These are phyloP conservation scores for Globomyces pollinis-pini DNA, from an alignment of 192 early-diverging fungal species.

Conservation along the genomic window DNA sequence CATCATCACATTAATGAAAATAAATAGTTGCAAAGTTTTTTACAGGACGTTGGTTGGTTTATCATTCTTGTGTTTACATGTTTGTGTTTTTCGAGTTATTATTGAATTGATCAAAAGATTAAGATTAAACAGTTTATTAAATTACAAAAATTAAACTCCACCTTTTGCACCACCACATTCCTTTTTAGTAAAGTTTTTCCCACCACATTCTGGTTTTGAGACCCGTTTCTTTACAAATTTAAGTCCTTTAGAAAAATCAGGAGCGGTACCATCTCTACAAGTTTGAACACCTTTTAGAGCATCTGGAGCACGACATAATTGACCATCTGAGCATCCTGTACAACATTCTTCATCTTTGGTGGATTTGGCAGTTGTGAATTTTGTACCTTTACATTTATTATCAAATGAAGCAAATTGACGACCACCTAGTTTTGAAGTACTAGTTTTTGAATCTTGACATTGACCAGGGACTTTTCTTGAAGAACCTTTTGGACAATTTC, in stretches of 20 bases:
- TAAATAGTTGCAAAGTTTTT: not conserved
- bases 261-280: conserved; percentile 16
- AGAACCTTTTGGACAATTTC: conserved; percentile 1
- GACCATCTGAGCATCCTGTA: conserved; percentile 12
- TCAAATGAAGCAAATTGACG: conserved; percentile 1
- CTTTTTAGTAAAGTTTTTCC: not conserved
- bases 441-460: conserved; percentile 1
- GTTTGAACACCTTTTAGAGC: conserved; percentile 13
- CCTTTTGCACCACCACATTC: conserved; percentile 7
- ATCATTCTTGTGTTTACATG: no score
- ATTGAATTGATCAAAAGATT: no score
- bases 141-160: not conserved
- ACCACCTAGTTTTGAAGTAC: not conserved
- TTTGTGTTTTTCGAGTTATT: no score
- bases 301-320: conserved; percentile 10
- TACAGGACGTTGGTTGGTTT: no score
- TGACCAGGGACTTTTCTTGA: not conserved
- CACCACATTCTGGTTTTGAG: not conserved
- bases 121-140: no score
- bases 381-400: conserved; percentile 6
- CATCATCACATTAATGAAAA: conserved; percentile 11
- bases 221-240: conserved; percentile 7
- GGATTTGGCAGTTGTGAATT: conserved; percentile 7
- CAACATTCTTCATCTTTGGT: conserved; percentile 12
- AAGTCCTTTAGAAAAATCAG: conserved; percentile 2